Conservation (phyloP, 108 stramenopile genomes). For the Discostella pseudostelligera region DNA sequence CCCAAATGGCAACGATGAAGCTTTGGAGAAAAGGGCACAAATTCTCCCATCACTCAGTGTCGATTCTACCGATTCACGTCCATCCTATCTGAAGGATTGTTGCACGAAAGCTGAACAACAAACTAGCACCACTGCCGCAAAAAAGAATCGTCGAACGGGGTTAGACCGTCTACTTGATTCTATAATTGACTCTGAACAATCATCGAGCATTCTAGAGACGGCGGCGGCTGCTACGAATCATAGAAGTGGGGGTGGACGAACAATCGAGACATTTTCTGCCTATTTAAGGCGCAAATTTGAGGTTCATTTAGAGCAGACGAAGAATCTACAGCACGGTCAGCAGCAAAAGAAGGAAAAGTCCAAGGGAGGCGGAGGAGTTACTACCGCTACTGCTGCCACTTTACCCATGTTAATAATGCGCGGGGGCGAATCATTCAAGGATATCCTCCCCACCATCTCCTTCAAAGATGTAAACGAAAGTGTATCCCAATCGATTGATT, state of each 20-base stretch:
- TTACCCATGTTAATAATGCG: too few species aligned
- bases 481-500: constrained; percentile 6
- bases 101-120: not conserved
- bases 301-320: not conserved
- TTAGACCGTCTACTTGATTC: constrained; percentile 15
- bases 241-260: constrained; percentile 9
- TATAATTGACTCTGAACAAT: constrained; percentile 7
- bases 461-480: constrained; percentile 10
- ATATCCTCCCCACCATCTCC: constrained; percentile 34
- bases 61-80: too few species aligned
- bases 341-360: not conserved
- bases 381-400: not conserved
- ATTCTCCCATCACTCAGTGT: too few species aligned
- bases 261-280: constrained; percentile 14
- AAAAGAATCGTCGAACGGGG: not conserved
- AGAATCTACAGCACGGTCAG: constrained; percentile 1
- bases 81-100: not conserved
- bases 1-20: not conserved
- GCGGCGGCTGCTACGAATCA: not conserved
- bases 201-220: not conserved
- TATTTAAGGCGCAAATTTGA: constrained; percentile 24
- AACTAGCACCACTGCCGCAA: not conserved
- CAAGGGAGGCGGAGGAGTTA: not conserved
- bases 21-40: not conserved
- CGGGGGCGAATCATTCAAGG: not conserved